Evolutionary conservation across 2,329 filamentous ascomycete genomes (phyloP).

Genomic region (Samsoniella hepiali): DNA sequence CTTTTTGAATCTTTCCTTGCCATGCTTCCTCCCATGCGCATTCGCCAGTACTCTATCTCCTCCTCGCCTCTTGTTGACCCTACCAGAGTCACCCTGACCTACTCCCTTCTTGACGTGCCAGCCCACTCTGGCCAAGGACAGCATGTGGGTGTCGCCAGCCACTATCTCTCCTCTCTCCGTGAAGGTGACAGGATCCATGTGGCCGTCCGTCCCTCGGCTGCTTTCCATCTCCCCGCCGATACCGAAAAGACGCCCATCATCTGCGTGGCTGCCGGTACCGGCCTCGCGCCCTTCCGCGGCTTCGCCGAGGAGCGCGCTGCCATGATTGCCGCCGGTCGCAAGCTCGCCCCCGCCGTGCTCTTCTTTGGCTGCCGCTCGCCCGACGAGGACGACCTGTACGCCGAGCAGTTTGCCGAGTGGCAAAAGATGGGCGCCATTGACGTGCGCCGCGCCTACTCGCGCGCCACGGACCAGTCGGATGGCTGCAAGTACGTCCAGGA

Average conservation of each 20-base stretch:
- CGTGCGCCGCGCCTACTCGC: slow-evolving; percentile 55
- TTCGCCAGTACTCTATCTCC: slow-evolving; percentile 77
- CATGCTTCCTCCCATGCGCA: slow-evolving; percentile 73
- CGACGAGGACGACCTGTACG: slow-evolving; percentile 56
- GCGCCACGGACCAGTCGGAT: slow-evolving; percentile 39
- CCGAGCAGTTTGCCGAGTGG: slow-evolving; percentile 58
- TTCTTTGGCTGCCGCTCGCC: slow-evolving; percentile 47
- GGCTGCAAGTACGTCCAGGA: slow-evolving; percentile 51
- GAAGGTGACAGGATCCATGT: slow-evolving; percentile 46
- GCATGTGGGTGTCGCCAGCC: slow-evolving; percentile 59
- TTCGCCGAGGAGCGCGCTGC: slow-evolving; percentile 61
- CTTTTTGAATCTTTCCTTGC: slow-evolving; percentile 65
- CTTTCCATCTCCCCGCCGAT: slow-evolving; percentile 49
- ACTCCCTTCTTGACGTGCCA: slow-evolving; percentile 59
- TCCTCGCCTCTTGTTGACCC: slow-evolving; percentile 64
- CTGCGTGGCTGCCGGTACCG: slow-evolving; percentile 51
- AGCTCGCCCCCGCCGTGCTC: slow-evolving; percentile 53
- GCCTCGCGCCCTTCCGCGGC: slow-evolving; percentile 60
- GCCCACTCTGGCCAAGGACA: slow-evolving; percentile 48
- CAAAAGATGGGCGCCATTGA: slow-evolving; percentile 56
- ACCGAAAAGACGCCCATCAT: slow-evolving; percentile 47
- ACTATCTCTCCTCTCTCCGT: slow-evolving; percentile 52
- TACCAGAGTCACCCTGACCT: slow-evolving; percentile 61
- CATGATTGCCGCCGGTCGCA: slow-evolving; percentile 47
- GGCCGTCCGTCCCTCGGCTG: slow-evolving; percentile 42